phyloP scores from a whole-genome alignment of 352 stramenopile species.

The Phytopythium helicoides region DNA sequence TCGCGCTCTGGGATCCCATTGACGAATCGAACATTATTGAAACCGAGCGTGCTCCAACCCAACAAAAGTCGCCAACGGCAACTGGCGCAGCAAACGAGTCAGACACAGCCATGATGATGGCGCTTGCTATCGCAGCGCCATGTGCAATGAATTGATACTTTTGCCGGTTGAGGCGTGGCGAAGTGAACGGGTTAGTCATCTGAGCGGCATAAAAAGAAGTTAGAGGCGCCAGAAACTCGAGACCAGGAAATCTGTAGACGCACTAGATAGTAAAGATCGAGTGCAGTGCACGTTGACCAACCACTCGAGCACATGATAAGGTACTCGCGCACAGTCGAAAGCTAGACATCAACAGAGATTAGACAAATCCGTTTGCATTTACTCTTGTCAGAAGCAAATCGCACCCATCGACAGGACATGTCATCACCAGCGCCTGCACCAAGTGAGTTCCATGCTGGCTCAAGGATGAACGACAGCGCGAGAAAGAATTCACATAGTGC shows the following conservation, averaged over 20 bases:
- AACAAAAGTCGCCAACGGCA: constrained; percentile 69
- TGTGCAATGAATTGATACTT: constrained; percentile 65
- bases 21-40: constrained; percentile 27
- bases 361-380: not conserved
- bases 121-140: constrained; percentile 26
- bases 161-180: constrained; percentile 56
- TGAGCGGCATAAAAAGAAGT: constrained; percentile 9
- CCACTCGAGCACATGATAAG: constrained; percentile 71
- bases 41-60: constrained; percentile 47
- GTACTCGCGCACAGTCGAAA: constrained; percentile 68
- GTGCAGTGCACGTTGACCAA: constrained; percentile 68
- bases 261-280: constrained; percentile 73
- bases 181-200: constrained; percentile 85
- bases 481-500: constrained; percentile 60
- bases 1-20: constrained; percentile 2
- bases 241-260: no score
- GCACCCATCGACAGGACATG: constrained; percentile 49
- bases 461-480: constrained; percentile 67
- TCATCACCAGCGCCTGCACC: constrained; percentile 32
- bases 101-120: constrained; percentile 48
- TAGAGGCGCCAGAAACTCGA: no score
- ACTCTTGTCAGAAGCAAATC: not conserved
- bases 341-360: constrained; percentile 9
- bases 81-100: constrained; percentile 55
- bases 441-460: constrained; percentile 49